phyloP scores from a whole-genome alignment of 2,329 filamentous ascomycete genomes.

The Onygenales sp. region DNA sequence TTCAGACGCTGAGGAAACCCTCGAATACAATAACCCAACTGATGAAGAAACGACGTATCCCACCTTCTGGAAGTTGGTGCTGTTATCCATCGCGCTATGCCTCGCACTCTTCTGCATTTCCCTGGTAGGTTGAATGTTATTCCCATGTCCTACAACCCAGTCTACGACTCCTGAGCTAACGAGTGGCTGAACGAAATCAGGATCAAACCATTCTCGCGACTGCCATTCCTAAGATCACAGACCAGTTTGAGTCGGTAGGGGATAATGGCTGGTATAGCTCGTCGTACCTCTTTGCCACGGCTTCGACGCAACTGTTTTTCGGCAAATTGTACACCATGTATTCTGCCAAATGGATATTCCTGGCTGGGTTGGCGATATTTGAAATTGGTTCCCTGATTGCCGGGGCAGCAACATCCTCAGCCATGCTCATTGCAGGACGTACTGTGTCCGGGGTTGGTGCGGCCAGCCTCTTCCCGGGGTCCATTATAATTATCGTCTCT shows the following conservation, averaged over 20 bases:
- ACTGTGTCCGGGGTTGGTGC: constrained; percentile 27
- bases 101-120: too few species aligned
- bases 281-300: constrained; percentile 24
- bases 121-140: too few species aligned
- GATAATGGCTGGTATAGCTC: constrained; percentile 59
- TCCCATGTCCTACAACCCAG: too few species aligned
- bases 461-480: constrained; percentile 25
- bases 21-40: too few species aligned
- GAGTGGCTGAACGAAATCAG: too few species aligned
- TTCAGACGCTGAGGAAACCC: too few species aligned
- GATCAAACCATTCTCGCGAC: background rate
- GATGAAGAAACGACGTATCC: too few species aligned
- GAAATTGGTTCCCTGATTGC: constrained; percentile 31
- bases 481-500: constrained; percentile 19
- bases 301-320: constrained; percentile 27
- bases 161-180: too few species aligned
- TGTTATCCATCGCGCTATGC: too few species aligned
- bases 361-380: constrained; percentile 26
- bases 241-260: constrained; percentile 42
- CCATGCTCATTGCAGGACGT: constrained; percentile 26
- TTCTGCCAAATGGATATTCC: constrained; percentile 26
- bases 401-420: constrained; percentile 23
- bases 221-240: constrained; percentile 1
- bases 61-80: too few species aligned
- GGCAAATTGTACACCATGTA: constrained; percentile 29